Evolutionary conservation across 768 basidiomycete species (phyloP), one percentile per base, ranked within the genome.

Genomic region (Pholiota microspora): DNA sequence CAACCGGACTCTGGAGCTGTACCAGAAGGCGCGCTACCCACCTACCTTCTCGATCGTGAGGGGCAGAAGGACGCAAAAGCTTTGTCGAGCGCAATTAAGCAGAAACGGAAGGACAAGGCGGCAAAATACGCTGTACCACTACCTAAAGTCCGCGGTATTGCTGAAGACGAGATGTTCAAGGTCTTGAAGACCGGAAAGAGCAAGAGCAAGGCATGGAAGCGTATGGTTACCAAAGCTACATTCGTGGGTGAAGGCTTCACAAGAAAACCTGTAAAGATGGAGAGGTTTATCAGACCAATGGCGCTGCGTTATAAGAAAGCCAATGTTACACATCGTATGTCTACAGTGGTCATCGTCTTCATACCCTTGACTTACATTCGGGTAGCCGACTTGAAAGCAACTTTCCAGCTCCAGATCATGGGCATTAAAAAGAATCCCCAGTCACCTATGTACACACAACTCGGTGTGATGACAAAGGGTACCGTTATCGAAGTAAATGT

Each of bases 111-210:
- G 71, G 97, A 99, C 77, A 95, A 96, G 77, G 97, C 96, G 1
- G 96, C 96, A 15, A 98, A 97, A 72, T 99, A 92, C 73, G 85
- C 94, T 15, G 97, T 99, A 1, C 97, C 97, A 4, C 69, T 99
- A 57, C 97, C 97, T 46, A 96, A 94, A 74, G 97, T 99, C 49
- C 78, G 96, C 55, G 97, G 97, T 16, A 98, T 99, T 62, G 95
- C 96, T 13, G 97, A 99, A 71, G 97, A 98, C 64, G 97, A 99
- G 79, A 97, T 94, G 90, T 99, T 99, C 81, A 98, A 95, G 78
- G 97, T 99, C 27, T 77, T 99, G 80, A 92, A 94, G 78, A 94
- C 96, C 0, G 97, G 97, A 52, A 98, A 98, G 77, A 89, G 82
- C 67, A 97, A 94, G 75, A 86, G 83, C 66, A 99, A 98, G 73